Base-by-base conservation (phyloP, 495 filamentous ascomycete species). In the Arthonia radiata region DNA sequence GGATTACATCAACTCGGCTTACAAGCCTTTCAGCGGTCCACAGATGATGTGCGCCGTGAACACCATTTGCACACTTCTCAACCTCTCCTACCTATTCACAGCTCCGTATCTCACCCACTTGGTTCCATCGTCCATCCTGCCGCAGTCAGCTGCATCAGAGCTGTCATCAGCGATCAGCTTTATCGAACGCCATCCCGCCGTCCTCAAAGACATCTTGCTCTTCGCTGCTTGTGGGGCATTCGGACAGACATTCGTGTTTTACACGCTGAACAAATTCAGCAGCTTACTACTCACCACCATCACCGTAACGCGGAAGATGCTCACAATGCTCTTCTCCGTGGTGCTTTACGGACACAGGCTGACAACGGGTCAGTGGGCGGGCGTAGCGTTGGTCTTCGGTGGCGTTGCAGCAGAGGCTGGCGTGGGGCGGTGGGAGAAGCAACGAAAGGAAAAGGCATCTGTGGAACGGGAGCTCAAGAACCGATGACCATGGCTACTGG, bases 21-120 rank as follows among this genome's bases (percentile, higher is more conserved):
- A 74, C 48, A 66, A 64, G 35, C 59, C 65, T 12, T 90, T 81
- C 48, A 59, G 64, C 9, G 89, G 89, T 2, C 80, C 83, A 27
- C 89, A 94, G 62, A 94, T 97, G 86, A 97, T 97, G 86, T 79
- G 79, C 32, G 89, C 83, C n/a, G 77, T 91, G 40, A 94, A 93
- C 39, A 47, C 90, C 17, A 65, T 94, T 37, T 68, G 60, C 22
- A 82, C 78, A 0, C 33, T 59, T 17, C 47, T 93, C 26, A 94
- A 80, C 2, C 54, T 64, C 17, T 38, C 46, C 1, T 94, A 83
- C 33, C 61, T 97, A 13, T 37, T 81, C 22, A 42, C 82, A 13
- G 70, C 67, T 36, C 89, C 89, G 4, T 76, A 70, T 52, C 42
- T 92, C 4, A 71, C 68, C 0, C 50, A n/a, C n/a, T n/a, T n/a